Evolutionary conservation across 78 protist species (phyloP).

Genomic region (Pigoraptor vietnamica): DNA sequence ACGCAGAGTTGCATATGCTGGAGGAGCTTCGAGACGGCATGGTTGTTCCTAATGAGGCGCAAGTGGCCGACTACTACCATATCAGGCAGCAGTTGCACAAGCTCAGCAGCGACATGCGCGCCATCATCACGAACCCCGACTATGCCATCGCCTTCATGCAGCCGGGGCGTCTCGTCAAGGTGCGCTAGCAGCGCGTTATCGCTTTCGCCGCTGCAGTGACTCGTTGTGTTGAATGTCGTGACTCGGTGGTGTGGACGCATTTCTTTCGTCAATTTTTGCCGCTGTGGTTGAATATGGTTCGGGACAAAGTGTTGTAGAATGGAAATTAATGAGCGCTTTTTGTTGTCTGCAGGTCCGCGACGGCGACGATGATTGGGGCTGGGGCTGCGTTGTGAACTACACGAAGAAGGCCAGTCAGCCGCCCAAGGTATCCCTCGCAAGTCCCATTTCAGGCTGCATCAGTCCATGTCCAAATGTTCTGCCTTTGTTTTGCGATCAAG

Average conservation of each 20-base stretch:
- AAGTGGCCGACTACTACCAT: background rate
- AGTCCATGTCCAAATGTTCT: too few species aligned
- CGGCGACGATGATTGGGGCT: slow-evolving; percentile 62
- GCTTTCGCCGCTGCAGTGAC: too few species aligned
- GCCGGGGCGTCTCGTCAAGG: background rate
- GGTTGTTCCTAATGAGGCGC: background rate
- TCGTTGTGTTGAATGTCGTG: too few species aligned
- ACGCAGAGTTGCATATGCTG: background rate
- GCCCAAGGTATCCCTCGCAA: background rate
- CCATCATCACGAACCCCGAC: background rate
- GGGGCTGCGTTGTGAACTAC: slow-evolving; percentile 78
- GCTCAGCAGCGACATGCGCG: background rate
- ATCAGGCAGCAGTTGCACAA: background rate
- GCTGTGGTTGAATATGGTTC: too few species aligned
- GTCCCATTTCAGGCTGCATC: too few species aligned
- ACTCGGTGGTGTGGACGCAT: too few species aligned
- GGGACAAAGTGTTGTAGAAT: too few species aligned
- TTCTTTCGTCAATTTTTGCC: too few species aligned
- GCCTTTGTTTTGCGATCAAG: too few species aligned
- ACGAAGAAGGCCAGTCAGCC: background rate
- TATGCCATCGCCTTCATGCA: background rate
- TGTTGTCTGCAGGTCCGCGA: slow-evolving; percentile 24
- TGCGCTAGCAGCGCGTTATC: too few species aligned
- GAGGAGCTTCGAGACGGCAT: background rate
- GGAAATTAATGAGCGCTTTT: too few species aligned